Conservation (phyloP, 176 grass and related monocot genomes). For the Elymus sibiricus region DNA sequence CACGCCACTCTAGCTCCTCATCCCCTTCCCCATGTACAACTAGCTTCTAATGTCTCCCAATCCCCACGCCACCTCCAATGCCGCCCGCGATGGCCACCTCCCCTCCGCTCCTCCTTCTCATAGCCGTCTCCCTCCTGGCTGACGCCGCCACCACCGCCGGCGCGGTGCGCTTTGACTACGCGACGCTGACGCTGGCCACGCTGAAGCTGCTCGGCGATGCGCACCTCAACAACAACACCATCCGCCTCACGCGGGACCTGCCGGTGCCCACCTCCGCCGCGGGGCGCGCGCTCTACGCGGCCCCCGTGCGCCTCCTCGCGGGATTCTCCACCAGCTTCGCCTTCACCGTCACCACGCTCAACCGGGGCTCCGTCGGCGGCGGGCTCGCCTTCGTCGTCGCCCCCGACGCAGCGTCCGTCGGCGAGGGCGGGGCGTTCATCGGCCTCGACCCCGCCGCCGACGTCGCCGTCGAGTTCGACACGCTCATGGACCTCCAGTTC, state of each 20-base stretch:
- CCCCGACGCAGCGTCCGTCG: constrained; percentile 39
- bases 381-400: constrained; percentile 79
- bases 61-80: constrained; percentile 11
- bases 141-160: background rate
- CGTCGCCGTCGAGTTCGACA: constrained; percentile 93
- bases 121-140: background rate
- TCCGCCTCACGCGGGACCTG: constrained; percentile 72
- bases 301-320: constrained; percentile 36
- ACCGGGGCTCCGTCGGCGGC: constrained; percentile 65
- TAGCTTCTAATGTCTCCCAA: background rate
- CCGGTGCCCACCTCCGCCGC: constrained; percentile 71
- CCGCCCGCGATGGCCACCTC: background rate
- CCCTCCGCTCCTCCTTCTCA: background rate
- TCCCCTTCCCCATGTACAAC: background rate
- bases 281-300: constrained; percentile 65
- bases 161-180: constrained; percentile 70
- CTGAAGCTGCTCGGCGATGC: constrained; percentile 80
- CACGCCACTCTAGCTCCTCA: background rate
- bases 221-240: constrained; percentile 94
- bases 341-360: constrained; percentile 76
- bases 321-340: constrained; percentile 89
- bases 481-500: constrained; percentile 76
- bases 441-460: constrained; percentile 27
- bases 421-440: constrained; percentile 58
- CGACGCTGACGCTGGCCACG: constrained; percentile 57